Evolutionary conservation across 345 rosid species (phyloP).

Genomic region (Citrus glauca): DNA sequence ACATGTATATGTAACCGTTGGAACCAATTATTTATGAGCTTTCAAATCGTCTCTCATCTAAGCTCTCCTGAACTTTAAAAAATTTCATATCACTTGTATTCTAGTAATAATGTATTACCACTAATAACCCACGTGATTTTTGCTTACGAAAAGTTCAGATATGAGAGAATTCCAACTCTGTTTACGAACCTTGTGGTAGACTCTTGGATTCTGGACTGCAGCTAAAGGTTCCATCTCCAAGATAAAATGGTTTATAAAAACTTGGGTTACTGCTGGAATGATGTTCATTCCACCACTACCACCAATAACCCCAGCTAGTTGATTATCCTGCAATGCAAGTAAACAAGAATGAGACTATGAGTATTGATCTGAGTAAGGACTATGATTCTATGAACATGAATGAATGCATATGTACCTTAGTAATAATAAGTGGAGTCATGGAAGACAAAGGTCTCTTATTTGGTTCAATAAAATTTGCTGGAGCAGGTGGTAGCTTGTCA

Average conservation of each 20-base stretch:
- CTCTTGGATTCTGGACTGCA: conserved; percentile 81
- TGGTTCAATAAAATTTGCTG: conserved; percentile 73
- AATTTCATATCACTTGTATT: too few species aligned
- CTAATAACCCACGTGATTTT: too few species aligned
- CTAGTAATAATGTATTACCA: too few species aligned
- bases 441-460: conserved; percentile 93
- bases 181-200: conserved; percentile 60
- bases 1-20: neutral
- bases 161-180: neutral
- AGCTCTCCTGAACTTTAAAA: too few species aligned
- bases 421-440: conserved; percentile 84
- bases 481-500: conserved; percentile 83
- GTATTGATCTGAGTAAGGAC: too few species aligned
- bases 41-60: too few species aligned
- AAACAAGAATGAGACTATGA: neutral
- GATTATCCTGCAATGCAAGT: conserved; percentile 47
- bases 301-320: conserved; percentile 70
- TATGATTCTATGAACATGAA: too few species aligned
- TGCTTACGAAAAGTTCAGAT: too few species aligned
- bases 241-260: conserved; percentile 70
- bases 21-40: neutral
- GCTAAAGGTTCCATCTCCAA: conserved; percentile 70
- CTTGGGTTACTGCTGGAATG: conserved; percentile 83
- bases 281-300: conserved; percentile 86
- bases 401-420: conserved; percentile 49